Base-by-base conservation (phyloP, 345 rosid genomes). In the Sisymbrium irio region DNA sequence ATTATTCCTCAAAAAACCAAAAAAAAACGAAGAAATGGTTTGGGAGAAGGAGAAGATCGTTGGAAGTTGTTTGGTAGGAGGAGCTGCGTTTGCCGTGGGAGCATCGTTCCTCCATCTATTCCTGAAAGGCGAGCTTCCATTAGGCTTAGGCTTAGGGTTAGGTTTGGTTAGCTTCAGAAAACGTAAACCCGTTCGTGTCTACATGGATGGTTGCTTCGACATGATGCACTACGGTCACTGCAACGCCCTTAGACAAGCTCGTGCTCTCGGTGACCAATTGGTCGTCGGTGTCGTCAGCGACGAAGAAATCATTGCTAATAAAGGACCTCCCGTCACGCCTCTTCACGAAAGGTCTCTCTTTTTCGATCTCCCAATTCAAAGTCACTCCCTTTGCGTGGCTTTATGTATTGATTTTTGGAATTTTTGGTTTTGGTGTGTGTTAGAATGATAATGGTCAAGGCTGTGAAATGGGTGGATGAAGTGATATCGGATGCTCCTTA, bases 131-230 rank as follows among this genome's bases (percentile, higher is more conserved):
- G 82, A 74, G 65, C 75, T 75, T 64, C 68, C 78, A 3, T 66
- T 75, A 15, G 76, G 77, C 41, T 49, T 78, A 47, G 78, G 78
- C 11, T 61, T 75, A 74, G 79, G 82, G 27, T 35, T 59, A 50
- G 85, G 67, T 65, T 62, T 78, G 54, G 70, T 71, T 27, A 72
- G 65, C 39, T 74, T 69, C 17, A 79, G 79, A 65, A 83, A 83
- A 53, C 87, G 80, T 79, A 91, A 80, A 83, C 84, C 77, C 0
- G 72, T 89, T 15, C 91, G 98, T 13, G 98, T 93, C 57, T 93
- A 89, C 88, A 93, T 93, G 98, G 98, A 93, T 65, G 98, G 98
- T 58, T 91, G 98, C 82, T 93, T 93, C 80, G 97, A 93, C 79
- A 89, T 93, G 75, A 93, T 93, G 98, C 98, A 93, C 86, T 91